Base-by-base conservation (phyloP, 2,329 filamentous ascomycete genomes). In the Ascochyta lentis region DNA sequence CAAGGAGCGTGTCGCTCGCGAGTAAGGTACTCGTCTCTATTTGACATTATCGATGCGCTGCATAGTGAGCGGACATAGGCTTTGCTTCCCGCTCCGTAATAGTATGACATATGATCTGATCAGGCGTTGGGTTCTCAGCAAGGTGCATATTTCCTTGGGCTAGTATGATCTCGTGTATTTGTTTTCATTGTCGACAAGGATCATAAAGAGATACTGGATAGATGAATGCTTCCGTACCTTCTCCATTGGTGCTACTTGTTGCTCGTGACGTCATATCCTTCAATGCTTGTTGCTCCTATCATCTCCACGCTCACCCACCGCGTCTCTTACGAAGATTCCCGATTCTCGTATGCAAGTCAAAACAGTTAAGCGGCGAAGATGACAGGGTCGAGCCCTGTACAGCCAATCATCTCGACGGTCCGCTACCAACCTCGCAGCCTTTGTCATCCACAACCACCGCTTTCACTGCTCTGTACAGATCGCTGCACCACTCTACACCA, bases 1-100 rank as follows among this genome's bases (percentile, higher is more conserved):
- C 61, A 74, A 74, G 70, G 68, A 69, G 57, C 72, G 71, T 44
- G 61, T 74, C 46, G 66, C 71, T 35, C 69, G 66, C 69, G 67
- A 74, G 61, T 75, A 73, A 58, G 15, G 3, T 45, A 19, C 37
- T 44, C 37, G 48, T 29, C 16, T 42, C 37, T 24, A 15, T 34
- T 23, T 46, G 42, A 50, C 31, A 27, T 43, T 13, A 26, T 23
- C 22, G 31, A 46, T 27, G 52, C 42, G 41, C 50, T 54, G 55
- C 49, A 58, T 58, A 49, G 45, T 29, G 31, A 47, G 45, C 49
- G 44, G 49, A 34, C 33, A 22, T 24, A 47, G 33, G 31, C 19
- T 40, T 44, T 27, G 42, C 13, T 56, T 54, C 45, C 45, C 49
- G 50, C 41, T 40, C 26, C 37, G 42, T 58, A 49, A 45, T 52